Evolutionary conservation across 495 filamentous ascomycete species (phyloP).

Genomic region (Tuber indicum): DNA sequence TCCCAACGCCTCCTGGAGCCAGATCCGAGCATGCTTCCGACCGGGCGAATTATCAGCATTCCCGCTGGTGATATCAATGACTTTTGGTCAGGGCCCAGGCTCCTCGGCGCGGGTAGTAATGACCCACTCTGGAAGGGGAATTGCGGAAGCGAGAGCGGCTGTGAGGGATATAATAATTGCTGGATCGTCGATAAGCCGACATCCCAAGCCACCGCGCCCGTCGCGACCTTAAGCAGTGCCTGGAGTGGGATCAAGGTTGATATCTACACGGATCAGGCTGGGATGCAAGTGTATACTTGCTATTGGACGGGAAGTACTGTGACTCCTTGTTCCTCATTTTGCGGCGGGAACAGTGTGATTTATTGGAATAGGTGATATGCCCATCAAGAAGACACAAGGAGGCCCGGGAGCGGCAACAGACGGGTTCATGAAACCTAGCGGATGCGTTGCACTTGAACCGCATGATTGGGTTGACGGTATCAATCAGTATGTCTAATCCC

Average conservation of each 20-base stretch:
- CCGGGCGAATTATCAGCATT: slow-evolving; percentile 60
- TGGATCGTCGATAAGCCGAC: slow-evolving; percentile 61
- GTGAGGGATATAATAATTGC: slow-evolving; percentile 74
- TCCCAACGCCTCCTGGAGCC: slow-evolving; percentile 61
- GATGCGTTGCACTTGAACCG: slow-evolving; percentile 58
- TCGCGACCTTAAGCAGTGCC: slow-evolving; percentile 53
- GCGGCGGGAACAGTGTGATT: background rate
- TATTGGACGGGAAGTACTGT: slow-evolving; percentile 62
- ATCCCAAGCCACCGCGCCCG: slow-evolving; percentile 50
- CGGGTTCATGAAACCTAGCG: slow-evolving; percentile 49
- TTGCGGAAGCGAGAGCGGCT: slow-evolving; percentile 56
- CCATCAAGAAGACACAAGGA: slow-evolving; percentile 61
- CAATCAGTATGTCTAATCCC: slow-evolving; percentile 53
- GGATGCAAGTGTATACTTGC: slow-evolving; percentile 66
- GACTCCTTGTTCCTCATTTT: slow-evolving; percentile 39
- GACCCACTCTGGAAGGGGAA: slow-evolving; percentile 54
- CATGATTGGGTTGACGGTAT: slow-evolving; percentile 71
- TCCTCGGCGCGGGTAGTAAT: slow-evolving; percentile 55
- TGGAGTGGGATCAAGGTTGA: slow-evolving; percentile 65
- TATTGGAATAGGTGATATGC: slow-evolving; percentile 40
- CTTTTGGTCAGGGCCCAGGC: slow-evolving; percentile 59
- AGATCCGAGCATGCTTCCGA: slow-evolving; percentile 66
- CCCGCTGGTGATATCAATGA: slow-evolving; percentile 58
- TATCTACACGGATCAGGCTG: slow-evolving; percentile 62
- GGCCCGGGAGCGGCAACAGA: slow-evolving; percentile 48